Base-by-base conservation (phyloP, 148 eudicot species). In the Heliosperma pusillum region DNA sequence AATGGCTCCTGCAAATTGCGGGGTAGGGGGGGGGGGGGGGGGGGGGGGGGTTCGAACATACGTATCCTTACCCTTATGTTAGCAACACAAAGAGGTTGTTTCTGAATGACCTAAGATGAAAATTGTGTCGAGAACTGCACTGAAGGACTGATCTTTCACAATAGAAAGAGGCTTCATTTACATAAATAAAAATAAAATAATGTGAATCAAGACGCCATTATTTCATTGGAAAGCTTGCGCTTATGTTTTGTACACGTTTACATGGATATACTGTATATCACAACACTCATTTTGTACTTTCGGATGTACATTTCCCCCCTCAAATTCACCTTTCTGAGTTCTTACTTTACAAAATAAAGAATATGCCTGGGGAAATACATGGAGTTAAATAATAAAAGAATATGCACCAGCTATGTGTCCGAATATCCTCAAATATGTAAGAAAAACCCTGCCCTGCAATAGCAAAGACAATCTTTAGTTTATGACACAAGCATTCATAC, bases 291-390 rank as follows among this genome's bases (percentile, higher is more conserved):
- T 64, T 70, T 79, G 78, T 65, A 47, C 47, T 62, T 13, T 53
- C 26, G 40, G 55, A 59, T 60, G 44, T 68, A 79, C 30, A 24
- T 36, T 77, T 68, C 53, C 40, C 40, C 9, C 47, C 30, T 64
- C 30, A 47, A 22, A 61, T 60, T 83, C 70, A 56, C 74, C 66
- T 30, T 72, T 76, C 62, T 69, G 80, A 70, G 13, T 65, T 79
- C 72, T 77, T 77, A 79, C 76, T 81, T 83, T 80, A 82, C 85
- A 85, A 20, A 66, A 71, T n/a, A 25, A 71, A 47, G 25, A 69
- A 27, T 76, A 76, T 80, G 76, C 80, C 77, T 72, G 77, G 61
- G 70, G 73, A 59, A 72, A 45, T 76, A 80, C 74, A 76, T 76
- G 10, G 55, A 50, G 22, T 47, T 72, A 59, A 59, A 73, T 76